Percentiles rank a stretch among this genome's conserved stretches.
Conservation (phyloP, 2,329 filamentous ascomycete genomes). For the Aaosphaeria arxii region DNA sequence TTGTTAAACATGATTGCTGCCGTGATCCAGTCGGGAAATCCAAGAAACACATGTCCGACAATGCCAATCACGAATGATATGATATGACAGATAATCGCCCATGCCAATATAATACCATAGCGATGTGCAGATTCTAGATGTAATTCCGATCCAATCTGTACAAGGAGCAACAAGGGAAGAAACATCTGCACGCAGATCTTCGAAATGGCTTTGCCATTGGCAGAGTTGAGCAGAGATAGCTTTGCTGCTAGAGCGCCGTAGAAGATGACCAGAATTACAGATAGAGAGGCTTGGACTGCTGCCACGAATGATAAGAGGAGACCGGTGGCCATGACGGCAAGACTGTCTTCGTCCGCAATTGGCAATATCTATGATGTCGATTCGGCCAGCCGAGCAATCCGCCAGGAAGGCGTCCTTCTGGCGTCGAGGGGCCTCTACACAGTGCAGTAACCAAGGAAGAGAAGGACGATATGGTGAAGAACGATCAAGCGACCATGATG, state of each 20-base stretch:
- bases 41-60: constrained; percentile 41
- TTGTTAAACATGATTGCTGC: constrained; percentile 57
- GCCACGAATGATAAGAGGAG: constrained; percentile 45
- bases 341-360: not conserved
- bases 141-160: constrained; percentile 53
- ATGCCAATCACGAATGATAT: constrained; percentile 48
- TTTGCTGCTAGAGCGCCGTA: constrained; percentile 51
- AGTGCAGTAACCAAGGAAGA: not conserved
- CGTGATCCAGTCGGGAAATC: constrained; percentile 52
- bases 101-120: constrained; percentile 49
- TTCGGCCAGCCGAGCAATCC: too few species aligned
- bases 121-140: constrained; percentile 44
- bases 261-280: constrained; percentile 52
- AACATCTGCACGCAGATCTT: constrained; percentile 53
- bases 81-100: constrained; percentile 50
- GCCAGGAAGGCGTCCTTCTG: too few species aligned
- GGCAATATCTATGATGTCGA: not conserved
- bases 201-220: constrained; percentile 52
- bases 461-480: not conserved
- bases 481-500: not conserved
- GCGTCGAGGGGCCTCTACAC: too few species aligned
- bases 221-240: constrained; percentile 44
- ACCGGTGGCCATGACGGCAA: constrained; percentile 6
- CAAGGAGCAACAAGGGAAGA: constrained; percentile 51
- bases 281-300: constrained; percentile 53